Conservation (phyloP, 768 basidiomycete genomes). For the Pleurotus pulmonarius region DNA sequence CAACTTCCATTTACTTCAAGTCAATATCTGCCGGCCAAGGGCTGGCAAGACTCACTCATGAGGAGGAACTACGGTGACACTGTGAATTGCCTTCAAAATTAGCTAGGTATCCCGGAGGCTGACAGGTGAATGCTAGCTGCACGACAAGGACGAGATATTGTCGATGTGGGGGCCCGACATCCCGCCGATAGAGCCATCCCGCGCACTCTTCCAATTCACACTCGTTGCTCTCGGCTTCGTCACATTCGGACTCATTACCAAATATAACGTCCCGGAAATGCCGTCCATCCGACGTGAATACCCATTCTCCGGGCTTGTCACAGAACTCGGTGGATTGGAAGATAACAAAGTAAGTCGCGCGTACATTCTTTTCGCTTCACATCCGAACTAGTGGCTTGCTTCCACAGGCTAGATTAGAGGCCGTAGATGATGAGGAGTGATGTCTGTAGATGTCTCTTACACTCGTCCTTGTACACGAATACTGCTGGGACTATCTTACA, state of each 20-base stretch:
- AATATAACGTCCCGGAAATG: conserved; percentile 51
- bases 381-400: conserved; percentile 1
- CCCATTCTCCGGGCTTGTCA: conserved; percentile 70
- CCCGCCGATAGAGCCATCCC: conserved; percentile 54
- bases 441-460: not conserved
- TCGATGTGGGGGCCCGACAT: conserved; percentile 89
- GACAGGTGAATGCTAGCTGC: conserved; percentile 46
- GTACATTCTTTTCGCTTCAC: not conserved
- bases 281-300: conserved; percentile 72
- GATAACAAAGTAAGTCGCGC: conserved; percentile 63
- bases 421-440: conserved; percentile 27
- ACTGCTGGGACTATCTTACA: too few relatives aligned
- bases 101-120: conserved; percentile 1
- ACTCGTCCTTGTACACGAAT: not conserved
- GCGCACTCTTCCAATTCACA: conserved; percentile 63
- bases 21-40: conserved; percentile 58
- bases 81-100: conserved; percentile 34
- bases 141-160: conserved; percentile 74
- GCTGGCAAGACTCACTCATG: conserved; percentile 76
- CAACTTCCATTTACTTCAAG: conserved; percentile 63
- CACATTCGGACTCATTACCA: conserved; percentile 56
- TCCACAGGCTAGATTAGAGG: conserved; percentile 33
- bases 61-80: conserved; percentile 80
- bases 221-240: conserved; percentile 62
- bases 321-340: conserved; percentile 74